These are phyloP conservation scores for Trapa bicornis DNA, from an alignment of 345 rosid genomes.

Conservation along the genomic window DNA sequence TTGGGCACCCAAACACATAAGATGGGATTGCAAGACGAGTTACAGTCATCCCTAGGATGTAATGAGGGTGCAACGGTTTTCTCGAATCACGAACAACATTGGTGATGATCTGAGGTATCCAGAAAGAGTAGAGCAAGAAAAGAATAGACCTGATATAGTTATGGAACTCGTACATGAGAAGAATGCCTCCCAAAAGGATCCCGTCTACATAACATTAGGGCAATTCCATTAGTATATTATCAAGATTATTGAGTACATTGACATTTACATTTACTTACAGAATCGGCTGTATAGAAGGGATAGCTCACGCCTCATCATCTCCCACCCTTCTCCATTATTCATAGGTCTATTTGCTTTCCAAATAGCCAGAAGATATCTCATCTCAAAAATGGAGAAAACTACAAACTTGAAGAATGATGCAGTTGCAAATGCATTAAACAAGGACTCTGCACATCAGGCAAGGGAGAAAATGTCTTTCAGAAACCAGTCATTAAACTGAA, in stretches of 20 bases:
- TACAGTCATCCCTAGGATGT: constrained; percentile 75
- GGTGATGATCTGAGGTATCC: constrained; percentile 88
- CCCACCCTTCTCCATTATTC: constrained; percentile 98
- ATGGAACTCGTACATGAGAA: constrained; percentile 90
- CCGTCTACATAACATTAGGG: constrained; percentile 51
- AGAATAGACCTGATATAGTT: constrained; percentile 64
- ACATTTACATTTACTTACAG: constrained; percentile 42
- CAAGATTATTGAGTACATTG: background rate
- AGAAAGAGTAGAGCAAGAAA: constrained; percentile 75
- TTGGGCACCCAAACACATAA: constrained; percentile 88
- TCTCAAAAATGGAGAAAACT: constrained; percentile 96
- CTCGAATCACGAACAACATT: constrained; percentile 83
- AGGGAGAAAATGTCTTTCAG: constrained; percentile 3
- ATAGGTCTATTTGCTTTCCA: constrained; percentile 95
- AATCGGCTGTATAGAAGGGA: constrained; percentile 92
- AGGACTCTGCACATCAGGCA: constrained; percentile 51
- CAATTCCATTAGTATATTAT: background rate
- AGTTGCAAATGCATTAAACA: constrained; percentile 96
- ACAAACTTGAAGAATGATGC: constrained; percentile 99
- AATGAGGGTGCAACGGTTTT: constrained; percentile 92
- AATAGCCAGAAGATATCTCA: constrained; percentile 92
- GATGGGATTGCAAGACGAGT: constrained; percentile 82
- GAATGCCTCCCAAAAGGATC: constrained; percentile 92
- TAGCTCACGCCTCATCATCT: constrained; percentile 90
- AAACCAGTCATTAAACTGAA: background rate